A percentile compares a stretch with the other conserved stretches of the same genome.
Evolutionary conservation across 768 basidiomycete genomes (phyloP).

Genomic region (Tylopilus sp.): DNA sequence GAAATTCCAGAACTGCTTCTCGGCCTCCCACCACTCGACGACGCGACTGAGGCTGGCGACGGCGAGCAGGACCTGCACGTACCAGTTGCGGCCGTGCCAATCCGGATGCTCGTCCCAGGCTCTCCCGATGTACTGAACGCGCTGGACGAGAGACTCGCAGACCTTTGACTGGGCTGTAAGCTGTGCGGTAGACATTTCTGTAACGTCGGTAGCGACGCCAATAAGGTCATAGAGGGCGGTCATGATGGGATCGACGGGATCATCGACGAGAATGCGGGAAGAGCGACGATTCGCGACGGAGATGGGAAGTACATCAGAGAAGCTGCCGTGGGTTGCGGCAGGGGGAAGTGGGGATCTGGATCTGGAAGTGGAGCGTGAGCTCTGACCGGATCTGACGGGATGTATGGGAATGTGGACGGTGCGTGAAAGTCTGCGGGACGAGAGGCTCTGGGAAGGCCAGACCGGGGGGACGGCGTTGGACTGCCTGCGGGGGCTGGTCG

Average conservation of each 20-base stretch:
- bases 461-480: constrained; percentile 46
- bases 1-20: constrained; percentile 99
- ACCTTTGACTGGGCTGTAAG: constrained; percentile 83
- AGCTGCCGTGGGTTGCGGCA: constrained; percentile 58
- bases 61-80: constrained; percentile 93
- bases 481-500: constrained; percentile 63
- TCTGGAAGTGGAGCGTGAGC: constrained; percentile 91
- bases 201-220: constrained; percentile 87
- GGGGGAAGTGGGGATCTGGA: constrained; percentile 91
- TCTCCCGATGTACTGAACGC: constrained; percentile 87
- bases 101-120: constrained; percentile 98
- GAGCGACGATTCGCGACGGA: constrained; percentile 64
- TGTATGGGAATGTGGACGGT: constrained; percentile 74
- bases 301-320: constrained; percentile 49
- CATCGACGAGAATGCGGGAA: constrained; percentile 80
- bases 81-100: constrained; percentile 98
- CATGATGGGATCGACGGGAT: constrained; percentile 88
- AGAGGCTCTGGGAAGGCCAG: constrained; percentile 52
- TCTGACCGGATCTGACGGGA: constrained; percentile 68
- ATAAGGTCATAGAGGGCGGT: constrained; percentile 88
- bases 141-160: constrained; percentile 83
- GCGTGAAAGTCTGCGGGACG: constrained; percentile 81
- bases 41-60: constrained; percentile 95
- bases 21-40: constrained; percentile 99
- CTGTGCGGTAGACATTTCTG: constrained; percentile 83